Evolutionary conservation across 2,329 filamentous ascomycete genomes (phyloP).

Genomic region (Pestalotiopsis sp.): DNA sequence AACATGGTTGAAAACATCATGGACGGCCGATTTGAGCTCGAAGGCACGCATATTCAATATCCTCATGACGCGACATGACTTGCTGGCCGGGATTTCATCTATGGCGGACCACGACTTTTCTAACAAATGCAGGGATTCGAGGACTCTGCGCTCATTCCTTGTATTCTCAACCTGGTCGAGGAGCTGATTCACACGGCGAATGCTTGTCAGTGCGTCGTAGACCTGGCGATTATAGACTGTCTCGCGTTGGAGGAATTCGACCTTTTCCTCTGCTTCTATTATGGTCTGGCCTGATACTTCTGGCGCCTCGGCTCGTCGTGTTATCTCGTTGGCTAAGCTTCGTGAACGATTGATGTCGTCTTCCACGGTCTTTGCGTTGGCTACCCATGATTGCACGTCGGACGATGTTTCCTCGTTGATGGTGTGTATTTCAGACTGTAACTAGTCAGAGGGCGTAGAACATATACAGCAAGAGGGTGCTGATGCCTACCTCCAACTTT

Average conservation of each 20-base stretch:
- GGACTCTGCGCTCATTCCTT: slow-evolving; percentile 55
- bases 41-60: slow-evolving; percentile 68
- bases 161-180: slow-evolving; percentile 64
- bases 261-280: slow-evolving; percentile 55
- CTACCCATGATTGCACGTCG: slow-evolving; percentile 85
- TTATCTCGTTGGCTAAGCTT: slow-evolving; percentile 78
- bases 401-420: slow-evolving; percentile 78
- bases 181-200: slow-evolving; percentile 62
- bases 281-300: slow-evolving; percentile 56
- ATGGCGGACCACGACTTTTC: slow-evolving; percentile 62
- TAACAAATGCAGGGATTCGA: slow-evolving; percentile 60
- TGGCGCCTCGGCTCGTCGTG: slow-evolving; percentile 72
- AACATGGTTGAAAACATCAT: slow-evolving; percentile 67
- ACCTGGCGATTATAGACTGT: slow-evolving; percentile 63
- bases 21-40: slow-evolving; percentile 67
- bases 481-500: slow-evolving; percentile 45
- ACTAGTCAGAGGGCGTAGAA: neutral
- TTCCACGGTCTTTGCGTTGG: slow-evolving; percentile 81
- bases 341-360: slow-evolving; percentile 83
- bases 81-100: slow-evolving; percentile 61
- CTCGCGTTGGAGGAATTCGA: slow-evolving; percentile 60
- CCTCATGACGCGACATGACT: slow-evolving; percentile 63
- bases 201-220: slow-evolving; percentile 49
- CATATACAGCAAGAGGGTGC: neutral
- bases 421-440: slow-evolving; percentile 69